A percentile compares a stretch with the other conserved stretches of the same genome.
phyloP scores from a whole-genome alignment of 106 monocot genomes.

The Agapanthus africanus region DNA sequence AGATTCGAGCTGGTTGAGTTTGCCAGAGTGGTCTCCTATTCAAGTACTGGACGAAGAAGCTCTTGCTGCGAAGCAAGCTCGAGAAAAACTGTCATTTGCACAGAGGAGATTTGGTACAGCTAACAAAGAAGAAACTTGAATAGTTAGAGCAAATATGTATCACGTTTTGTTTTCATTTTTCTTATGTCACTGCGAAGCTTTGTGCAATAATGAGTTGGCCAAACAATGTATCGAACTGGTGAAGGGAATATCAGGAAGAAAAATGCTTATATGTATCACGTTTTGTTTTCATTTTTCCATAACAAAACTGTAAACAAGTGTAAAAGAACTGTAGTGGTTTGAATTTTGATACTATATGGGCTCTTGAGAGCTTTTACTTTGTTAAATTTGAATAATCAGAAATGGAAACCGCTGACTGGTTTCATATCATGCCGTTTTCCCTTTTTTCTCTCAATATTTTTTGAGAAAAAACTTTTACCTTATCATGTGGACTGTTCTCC shows the following conservation, averaged over 20 bases:
- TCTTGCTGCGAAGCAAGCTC: constrained; percentile 69
- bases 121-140: constrained; percentile 32
- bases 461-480: no score
- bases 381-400: no score
- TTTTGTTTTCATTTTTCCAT: no score
- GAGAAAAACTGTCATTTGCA: constrained; percentile 47
- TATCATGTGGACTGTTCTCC: no score
- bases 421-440: no score
- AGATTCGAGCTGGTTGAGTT: constrained; percentile 19
- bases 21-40: constrained; percentile 83
- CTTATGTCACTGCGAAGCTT: background rate
- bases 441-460: no score
- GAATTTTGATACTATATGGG: no score
- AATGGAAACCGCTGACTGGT: no score
- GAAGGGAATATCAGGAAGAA: background rate
- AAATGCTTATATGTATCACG: no score
- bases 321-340: no score
- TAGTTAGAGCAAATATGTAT: background rate
- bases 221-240: background rate
- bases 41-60: constrained; percentile 85
- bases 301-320: no score
- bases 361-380: no score
- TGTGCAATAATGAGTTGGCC: background rate
- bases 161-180: background rate
- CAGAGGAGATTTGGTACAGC: constrained; percentile 35